These are phyloP conservation scores for Symbiotaphrina buchneri DNA, from an alignment of 495 filamentous ascomycete species.

Conservation along the genomic window DNA sequence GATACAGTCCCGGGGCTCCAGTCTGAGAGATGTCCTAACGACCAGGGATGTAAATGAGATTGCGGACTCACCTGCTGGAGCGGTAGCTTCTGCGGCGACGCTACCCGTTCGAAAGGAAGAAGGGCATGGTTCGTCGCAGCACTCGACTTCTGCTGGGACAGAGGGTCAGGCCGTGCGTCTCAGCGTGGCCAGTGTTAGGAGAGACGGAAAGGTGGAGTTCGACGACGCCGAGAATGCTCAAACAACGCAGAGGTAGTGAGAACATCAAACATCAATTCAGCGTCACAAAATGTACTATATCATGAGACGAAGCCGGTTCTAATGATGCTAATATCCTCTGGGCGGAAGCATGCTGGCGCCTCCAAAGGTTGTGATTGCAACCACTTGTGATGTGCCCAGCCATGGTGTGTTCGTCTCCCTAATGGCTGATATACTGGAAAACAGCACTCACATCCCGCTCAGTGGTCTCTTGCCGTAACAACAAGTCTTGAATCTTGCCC, in stretches of 20 bases:
- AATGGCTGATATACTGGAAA: slow-evolving; percentile 98
- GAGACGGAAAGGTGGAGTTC: slow-evolving; percentile 47
- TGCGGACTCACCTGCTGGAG: slow-evolving; percentile 42
- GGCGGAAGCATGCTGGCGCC: too few species aligned
- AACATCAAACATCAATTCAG: too few species aligned
- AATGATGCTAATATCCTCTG: too few species aligned
- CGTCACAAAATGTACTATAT: too few species aligned
- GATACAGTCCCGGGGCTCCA: slow-evolving; percentile 58
- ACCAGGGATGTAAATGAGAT: slow-evolving; percentile 66
- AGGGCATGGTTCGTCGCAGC: slow-evolving; percentile 1
- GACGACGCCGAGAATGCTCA: slow-evolving; percentile 32
- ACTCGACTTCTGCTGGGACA: not conserved
- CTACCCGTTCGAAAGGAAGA: slow-evolving; percentile 16
- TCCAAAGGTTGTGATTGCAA: too few species aligned
- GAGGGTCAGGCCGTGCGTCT: slow-evolving; percentile 17
- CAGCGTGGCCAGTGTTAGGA: slow-evolving; percentile 32
- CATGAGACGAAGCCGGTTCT: too few species aligned
- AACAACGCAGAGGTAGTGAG: too few species aligned
- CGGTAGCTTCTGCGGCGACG: slow-evolving; percentile 24
- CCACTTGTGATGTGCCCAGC: not conserved
- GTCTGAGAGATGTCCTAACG: slow-evolving; percentile 54
- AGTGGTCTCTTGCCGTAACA: slow-evolving; percentile 68
- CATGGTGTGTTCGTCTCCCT: too few species aligned
- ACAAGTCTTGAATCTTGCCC: slow-evolving; percentile 67
- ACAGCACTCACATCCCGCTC: slow-evolving; percentile 74